Base-by-base conservation (phyloP, 1,284 basidiomycete genomes). In the Papiliotrema flavescens region DNA sequence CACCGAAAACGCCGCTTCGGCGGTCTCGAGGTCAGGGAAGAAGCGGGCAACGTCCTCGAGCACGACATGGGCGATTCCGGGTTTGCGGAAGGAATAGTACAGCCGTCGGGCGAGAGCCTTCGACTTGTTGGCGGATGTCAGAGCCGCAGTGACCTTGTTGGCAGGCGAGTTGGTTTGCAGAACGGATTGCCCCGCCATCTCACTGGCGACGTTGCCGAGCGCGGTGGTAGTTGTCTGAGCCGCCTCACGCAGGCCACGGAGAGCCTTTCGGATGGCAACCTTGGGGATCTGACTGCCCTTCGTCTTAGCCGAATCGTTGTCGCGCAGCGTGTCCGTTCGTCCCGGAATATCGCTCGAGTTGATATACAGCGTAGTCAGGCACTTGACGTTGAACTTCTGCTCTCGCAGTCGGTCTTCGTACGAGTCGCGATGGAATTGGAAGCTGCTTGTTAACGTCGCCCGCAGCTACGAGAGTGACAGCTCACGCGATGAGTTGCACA, bases 81-180 rank as follows among this genome's bases (percentile, higher is more conserved):
- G 81, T 59, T 84, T 83, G 2, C 82, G 80, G 77, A 92, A 95
- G 22, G 90, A 93, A 78, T 91, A 92, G 79, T 85, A 97, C 47
- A 96, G 78, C 46, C 91, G 81, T 44, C 88, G 83, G 37, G 90
- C 89, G 47, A 95, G 85, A 82, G 89, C 79, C 58, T 89, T 85
- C 11, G 87, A 87, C 77, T 92, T 93, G 76, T 89, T 91, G 1
- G 86, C 83, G 3, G 86, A 89, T 54, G 84, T 81, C 15, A 96
- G 76, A 0, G 89, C 88, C 3, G 84, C 85, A 64, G 86, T 84
- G 45, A 94, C 88, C 79, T 89, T 85, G 24, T 87, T 87, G 64
- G 84, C 83, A 0, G 91, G 88, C 2, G 89, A 90, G 71, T 93
- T 92, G 41, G 90, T 90, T 71, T 93, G 90, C 37, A 94, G 76